Evolutionary conservation across 202 grass and related monocot species (phyloP), one percentile per base, ranked within the genome.

Genomic region (Digitaria exilis): DNA sequence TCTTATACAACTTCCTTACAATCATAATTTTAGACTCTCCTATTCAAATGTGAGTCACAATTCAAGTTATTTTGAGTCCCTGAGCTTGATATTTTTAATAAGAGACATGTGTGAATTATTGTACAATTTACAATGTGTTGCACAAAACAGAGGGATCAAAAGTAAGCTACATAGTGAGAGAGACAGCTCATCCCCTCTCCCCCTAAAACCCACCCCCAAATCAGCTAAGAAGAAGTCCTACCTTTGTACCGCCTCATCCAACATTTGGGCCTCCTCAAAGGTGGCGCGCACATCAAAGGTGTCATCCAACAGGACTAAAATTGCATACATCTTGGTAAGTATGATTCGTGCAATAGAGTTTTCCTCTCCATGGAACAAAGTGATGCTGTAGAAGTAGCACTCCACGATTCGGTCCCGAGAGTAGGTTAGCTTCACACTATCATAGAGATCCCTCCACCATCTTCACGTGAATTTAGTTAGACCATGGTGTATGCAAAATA

Each of bases 241-340:
- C 52, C 60, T 87, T 44, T 87, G 78, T 16, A 82, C 31, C 5
- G 85, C 85, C 16, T 77, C 50, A 29, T 65, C 48, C 0, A 82
- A 29, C 31, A 61, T 64, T 21, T 24, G 15, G 13, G 32, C 61
- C 16, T 87, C 79, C 9, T 82, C 43, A 9, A 81, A 55, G 50
- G 70, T 87, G 56, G 76, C 78, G 21, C 59, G 21, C 0, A 49
- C 19, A 37, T 87, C 85, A 16, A 35, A 87, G 0, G 85, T 87
- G 51, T 87, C 85, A 70, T 87, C 79, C 5, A 77, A 0, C 1
- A 71, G 41, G 1, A 6, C 13, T 0, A 77, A 1, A 6, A 49
- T 10, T 1, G 0, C 5, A 3, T 9, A 34, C 15, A 34, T 2
- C 61, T 87, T 82, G 12, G 71, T 2, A 11, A 52, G 1, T 15